Evolutionary conservation across 345 rosid species (phyloP).

Genomic region (Crucihimalaya himalaica): DNA sequence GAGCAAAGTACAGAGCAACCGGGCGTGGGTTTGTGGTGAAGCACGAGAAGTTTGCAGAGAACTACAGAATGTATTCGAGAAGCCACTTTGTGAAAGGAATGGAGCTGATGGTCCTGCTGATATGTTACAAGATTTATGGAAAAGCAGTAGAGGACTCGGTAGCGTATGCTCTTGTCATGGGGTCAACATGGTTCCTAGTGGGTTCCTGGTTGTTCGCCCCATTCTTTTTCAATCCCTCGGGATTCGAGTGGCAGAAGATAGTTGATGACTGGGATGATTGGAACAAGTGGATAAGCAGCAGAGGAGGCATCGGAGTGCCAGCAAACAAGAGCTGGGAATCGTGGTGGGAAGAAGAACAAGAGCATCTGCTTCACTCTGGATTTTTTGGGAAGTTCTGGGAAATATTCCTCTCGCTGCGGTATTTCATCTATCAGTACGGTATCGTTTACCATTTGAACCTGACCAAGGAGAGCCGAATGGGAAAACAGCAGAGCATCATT

Average conservation of each 20-base stretch:
- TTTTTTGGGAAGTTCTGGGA: constrained; percentile 73
- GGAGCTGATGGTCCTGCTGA: constrained; percentile 76
- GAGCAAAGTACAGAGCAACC: constrained; percentile 97
- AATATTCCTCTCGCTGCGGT: constrained; percentile 71
- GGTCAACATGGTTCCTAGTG: constrained; percentile 91
- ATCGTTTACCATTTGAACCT: constrained; percentile 79
- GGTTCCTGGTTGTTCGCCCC: constrained; percentile 86
- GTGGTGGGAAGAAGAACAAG: constrained; percentile 99
- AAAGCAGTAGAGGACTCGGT: constrained; percentile 40
- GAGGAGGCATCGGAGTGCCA: constrained; percentile 95
- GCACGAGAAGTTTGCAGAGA: constrained; percentile 98
- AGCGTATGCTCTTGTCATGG: constrained; percentile 54
- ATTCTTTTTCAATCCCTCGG: constrained; percentile 90
- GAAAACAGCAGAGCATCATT: constrained; percentile 63
- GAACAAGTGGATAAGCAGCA: constrained; percentile 89
- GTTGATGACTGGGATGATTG: constrained; percentile 99
- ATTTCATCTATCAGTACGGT: constrained; percentile 84
- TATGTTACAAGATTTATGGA: constrained; percentile 72
- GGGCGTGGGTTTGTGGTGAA: constrained; percentile 99
- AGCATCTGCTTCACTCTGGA: constrained; percentile 81
- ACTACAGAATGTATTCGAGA: constrained; percentile 96
- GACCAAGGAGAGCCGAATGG: constrained; percentile 53
- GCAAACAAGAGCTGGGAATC: constrained; percentile 98
- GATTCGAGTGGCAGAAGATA: constrained; percentile 97
- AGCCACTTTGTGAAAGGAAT: constrained; percentile 91